These are phyloP conservation scores for Apiotrichum laibachii DNA, from an alignment of 1,284 basidiomycete species.

Conservation along the genomic window DNA sequence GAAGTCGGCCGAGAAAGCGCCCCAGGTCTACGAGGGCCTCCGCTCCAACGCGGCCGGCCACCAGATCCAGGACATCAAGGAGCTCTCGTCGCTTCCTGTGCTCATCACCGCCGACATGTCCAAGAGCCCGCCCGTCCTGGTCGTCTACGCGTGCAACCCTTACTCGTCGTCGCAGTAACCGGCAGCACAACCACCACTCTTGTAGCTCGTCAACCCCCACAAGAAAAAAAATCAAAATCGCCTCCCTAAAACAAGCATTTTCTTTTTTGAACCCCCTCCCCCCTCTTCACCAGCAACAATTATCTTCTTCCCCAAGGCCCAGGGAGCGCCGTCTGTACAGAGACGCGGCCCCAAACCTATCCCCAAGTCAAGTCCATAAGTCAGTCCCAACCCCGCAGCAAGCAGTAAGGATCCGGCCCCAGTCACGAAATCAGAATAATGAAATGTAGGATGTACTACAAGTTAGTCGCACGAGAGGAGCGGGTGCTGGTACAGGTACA, in stretches of 20 bases:
- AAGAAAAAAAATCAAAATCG: not conserved
- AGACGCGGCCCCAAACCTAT: too few species aligned
- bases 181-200: not conserved
- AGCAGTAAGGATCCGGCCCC: too few species aligned
- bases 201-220: not conserved
- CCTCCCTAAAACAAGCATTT: not conserved
- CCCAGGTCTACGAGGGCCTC: constrained; percentile 74
- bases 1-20: constrained; percentile 66
- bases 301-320: too few species aligned
- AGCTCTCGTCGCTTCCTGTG: constrained; percentile 85
- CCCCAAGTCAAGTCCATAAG: too few species aligned
- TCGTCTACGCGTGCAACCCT: constrained; percentile 52
- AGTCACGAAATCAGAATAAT: not conserved
- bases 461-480: not conserved
- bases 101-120: constrained; percentile 89
- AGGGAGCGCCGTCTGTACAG: too few species aligned
- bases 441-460: not conserved
- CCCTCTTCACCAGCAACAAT: too few species aligned
- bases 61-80: constrained; percentile 86
- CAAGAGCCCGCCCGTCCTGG: constrained; percentile 90
- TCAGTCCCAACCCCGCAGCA: too few species aligned
- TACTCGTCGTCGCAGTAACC: constrained; percentile 4
- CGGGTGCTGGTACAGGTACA: too few species aligned
- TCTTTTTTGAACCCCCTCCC: too few species aligned
- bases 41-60: constrained; percentile 68